A percentile compares a stretch with the other conserved stretches of the same genome.
These are phyloP conservation scores for Fusarium robinianum DNA, from an alignment of 2,329 filamentous ascomycete species.

Conservation along the genomic window DNA sequence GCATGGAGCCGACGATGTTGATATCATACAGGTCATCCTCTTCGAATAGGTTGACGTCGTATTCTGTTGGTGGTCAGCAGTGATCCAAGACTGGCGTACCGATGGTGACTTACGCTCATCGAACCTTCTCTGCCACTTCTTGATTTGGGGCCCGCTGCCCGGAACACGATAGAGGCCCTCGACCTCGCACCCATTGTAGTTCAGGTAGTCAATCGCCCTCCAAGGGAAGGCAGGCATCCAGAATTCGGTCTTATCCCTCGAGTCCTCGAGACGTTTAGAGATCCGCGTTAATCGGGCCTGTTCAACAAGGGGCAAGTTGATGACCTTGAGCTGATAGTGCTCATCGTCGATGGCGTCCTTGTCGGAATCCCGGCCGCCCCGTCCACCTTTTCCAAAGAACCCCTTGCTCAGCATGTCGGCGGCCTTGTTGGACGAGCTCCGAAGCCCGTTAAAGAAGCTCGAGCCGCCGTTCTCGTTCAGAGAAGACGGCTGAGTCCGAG, in stretches of 20 bases:
- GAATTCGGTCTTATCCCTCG: conserved; percentile 93
- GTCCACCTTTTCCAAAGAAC: conserved; percentile 76
- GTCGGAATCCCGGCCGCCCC: conserved; percentile 72
- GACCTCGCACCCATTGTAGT: conserved; percentile 91
- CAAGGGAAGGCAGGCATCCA: conserved; percentile 98
- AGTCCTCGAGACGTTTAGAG: conserved; percentile 84
- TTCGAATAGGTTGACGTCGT: conserved; percentile 88
- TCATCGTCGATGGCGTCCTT: conserved; percentile 75
- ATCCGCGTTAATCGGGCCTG: conserved; percentile 91
- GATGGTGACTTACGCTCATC: conserved; percentile 67
- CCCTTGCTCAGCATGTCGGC: conserved; percentile 83
- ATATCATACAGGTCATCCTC: conserved; percentile 91
- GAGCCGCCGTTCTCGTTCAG: conserved; percentile 61
- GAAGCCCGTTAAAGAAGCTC: conserved; percentile 34
- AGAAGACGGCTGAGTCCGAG: conserved; percentile 57
- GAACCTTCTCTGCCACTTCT: conserved; percentile 91
- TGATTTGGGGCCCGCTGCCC: conserved; percentile 86
- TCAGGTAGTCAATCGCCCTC: conserved; percentile 94
- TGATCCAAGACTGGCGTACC: background rate
- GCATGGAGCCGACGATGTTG: conserved; percentile 93
- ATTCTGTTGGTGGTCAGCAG: conserved; percentile 55
- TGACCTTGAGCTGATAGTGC: conserved; percentile 81
- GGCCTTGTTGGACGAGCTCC: conserved; percentile 34
- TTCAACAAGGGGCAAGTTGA: conserved; percentile 83
- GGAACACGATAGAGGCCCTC: conserved; percentile 93